Percentiles rank a stretch among this genome's conserved stretches.
Conservation (phyloP, 345 rosid genomes). For the Pugionium dolabratum region DNA sequence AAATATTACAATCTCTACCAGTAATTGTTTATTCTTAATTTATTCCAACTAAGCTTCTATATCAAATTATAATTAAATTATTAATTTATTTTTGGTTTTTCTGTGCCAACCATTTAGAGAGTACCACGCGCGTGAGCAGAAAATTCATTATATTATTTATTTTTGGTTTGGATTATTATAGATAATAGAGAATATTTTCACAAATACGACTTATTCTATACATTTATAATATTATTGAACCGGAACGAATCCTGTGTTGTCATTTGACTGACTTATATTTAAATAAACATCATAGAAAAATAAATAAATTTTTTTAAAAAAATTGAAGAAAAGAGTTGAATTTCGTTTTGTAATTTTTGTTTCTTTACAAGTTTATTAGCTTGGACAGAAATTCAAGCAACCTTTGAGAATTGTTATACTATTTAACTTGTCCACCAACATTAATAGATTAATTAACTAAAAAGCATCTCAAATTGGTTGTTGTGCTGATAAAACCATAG, state of each 20-base stretch:
- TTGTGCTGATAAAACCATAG: conserved; percentile 32
- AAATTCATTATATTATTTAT: not conserved
- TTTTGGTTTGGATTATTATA: conserved; percentile 6
- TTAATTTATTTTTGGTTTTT: not conserved
- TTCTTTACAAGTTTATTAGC: conserved; percentile 26
- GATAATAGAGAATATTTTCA: conserved; percentile 28
- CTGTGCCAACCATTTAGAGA: conserved; percentile 43
- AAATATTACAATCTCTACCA: conserved; percentile 45
- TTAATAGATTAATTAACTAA: conserved; percentile 24
- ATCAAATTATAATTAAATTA: conserved; percentile 22
- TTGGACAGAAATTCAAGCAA: conserved; percentile 42
- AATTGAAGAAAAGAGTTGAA: conserved; percentile 35
- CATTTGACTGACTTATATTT: conserved; percentile 42
- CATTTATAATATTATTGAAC: conserved; percentile 17
- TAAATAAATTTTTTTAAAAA: not conserved
- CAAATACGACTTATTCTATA: conserved; percentile 27
- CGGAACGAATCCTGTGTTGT: conserved; percentile 28
- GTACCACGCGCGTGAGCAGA: conserved; percentile 48
- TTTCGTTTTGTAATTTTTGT: conserved; percentile 5
- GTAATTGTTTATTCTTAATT: conserved; percentile 33
- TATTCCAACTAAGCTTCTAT: conserved; percentile 34
- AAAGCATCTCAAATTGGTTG: conserved; percentile 20
- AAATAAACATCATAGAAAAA: not conserved
- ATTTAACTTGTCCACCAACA: conserved; percentile 29
- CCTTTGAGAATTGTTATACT: conserved; percentile 35